A percentile compares a stretch with the other conserved stretches of the same genome.
These are phyloP conservation scores for Fusarium sp. DNA, from an alignment of 2,329 filamentous ascomycete genomes.

Conservation along the genomic window DNA sequence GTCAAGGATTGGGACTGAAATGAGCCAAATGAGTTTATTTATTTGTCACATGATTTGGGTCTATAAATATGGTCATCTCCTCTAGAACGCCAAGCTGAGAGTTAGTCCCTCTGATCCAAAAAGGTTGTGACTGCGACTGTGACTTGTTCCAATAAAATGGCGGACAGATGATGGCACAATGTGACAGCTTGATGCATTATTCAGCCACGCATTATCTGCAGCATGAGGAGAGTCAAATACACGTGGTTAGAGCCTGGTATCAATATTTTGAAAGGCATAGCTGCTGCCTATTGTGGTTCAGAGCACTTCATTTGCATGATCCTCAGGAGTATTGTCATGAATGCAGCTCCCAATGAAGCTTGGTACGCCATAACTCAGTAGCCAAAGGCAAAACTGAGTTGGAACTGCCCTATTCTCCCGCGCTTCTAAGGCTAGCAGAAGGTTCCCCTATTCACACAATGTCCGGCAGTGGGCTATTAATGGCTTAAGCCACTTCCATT, in stretches of 20 bases:
- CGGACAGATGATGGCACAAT: neutral
- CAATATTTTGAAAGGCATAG: neutral
- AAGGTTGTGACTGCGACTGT: neutral
- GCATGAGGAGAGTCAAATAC: neutral
- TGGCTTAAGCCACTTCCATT: constrained; percentile 38
- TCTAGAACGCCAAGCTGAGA: neutral
- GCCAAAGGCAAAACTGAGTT: neutral
- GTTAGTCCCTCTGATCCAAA: neutral
- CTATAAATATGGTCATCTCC: no score
- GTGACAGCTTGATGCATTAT: constrained; percentile 2
- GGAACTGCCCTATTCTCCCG: neutral
- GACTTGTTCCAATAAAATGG: constrained; percentile 3
- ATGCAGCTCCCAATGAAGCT: neutral
- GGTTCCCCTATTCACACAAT: neutral
- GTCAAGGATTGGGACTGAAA: neutral
- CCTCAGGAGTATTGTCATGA: constrained; percentile 11
- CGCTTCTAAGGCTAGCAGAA: neutral
- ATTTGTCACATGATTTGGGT: no score
- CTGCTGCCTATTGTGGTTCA: neutral
- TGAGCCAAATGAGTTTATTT: neutral
- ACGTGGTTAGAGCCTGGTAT: neutral
- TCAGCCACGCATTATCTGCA: neutral
- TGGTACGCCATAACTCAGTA: neutral
- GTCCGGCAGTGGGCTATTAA: constrained; percentile 7
- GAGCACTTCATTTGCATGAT: constrained; percentile 3